Base-by-base conservation (phyloP, 2,329 filamentous ascomycete genomes). In the Trichoderma endophyticum region DNA sequence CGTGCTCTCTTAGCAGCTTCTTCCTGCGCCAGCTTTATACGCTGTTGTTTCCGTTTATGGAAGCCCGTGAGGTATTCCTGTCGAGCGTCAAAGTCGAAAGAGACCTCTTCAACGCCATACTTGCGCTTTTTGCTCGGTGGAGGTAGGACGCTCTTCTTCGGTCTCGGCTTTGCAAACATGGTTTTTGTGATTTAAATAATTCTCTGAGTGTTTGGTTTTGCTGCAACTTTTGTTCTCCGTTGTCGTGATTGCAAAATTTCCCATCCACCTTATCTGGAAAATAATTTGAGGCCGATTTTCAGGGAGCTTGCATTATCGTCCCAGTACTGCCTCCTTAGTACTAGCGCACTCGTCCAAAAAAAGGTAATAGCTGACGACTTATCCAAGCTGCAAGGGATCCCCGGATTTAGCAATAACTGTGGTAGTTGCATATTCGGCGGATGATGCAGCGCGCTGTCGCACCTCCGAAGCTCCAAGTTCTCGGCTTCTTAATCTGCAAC, bases 41-140 rank as follows among this genome's bases (percentile, higher is more conserved):
- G 89, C 80, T 94, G 92, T 68, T 93, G 84, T 82, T 98, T 98
- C 81, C 96, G 92, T 86, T 98, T 99, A 85, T 95, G 95, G 83
- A 99, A 99, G 3, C 96, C 96, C 0, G 94, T 98, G 72, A 99
- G 86, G 80, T 93, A 99, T 78, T 98, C 94, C 75, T 92, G 85
- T 75, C 96, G 91, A 60, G 93, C 93, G 73, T 87, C 86, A 73
- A 87, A 84, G 83, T 99, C 94, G 83, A 98, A 99, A 67, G 85
- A 89, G 81, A 99, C 92, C 80, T 97, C 93, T 78, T 95, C 93
- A 73, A 93, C 85, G 51, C 85, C 83, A 60, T 85, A 84, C 15
- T 92, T 93, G 75, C 92, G 86, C 78, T 90, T 91, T 82, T 92
- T 94, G n/a, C 83, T 84, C 14, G 86, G 86, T 1, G 88, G 87